Percentiles rank a stretch among this genome's conserved stretches.
Evolutionary conservation across 179 eudicot genomes (phyloP).

Genomic region (Vitellaria paradoxa): DNA sequence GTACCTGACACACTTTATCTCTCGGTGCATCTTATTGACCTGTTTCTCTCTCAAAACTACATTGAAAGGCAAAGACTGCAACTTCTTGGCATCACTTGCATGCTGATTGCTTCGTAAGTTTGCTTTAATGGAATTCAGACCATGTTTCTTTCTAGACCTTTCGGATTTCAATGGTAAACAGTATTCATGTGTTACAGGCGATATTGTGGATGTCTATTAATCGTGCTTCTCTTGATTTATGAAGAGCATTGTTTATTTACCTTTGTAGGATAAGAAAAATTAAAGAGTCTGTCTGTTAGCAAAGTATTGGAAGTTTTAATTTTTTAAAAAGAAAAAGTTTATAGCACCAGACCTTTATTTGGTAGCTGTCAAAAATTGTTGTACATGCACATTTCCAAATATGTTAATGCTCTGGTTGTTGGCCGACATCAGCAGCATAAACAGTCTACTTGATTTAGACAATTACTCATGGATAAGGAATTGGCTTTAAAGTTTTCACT

Average conservation of each 20-base stretch:
- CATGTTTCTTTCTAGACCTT: not conserved
- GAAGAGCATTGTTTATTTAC: not conserved
- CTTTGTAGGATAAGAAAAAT: not conserved
- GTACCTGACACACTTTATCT: conserved; percentile 83
- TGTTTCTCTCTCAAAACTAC: conserved; percentile 65
- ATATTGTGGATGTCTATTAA: not conserved
- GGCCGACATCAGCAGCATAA: too few species aligned
- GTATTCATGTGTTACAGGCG: not conserved
- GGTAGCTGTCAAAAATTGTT: too few species aligned
- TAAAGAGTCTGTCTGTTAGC: too few species aligned
- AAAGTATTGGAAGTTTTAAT: too few species aligned
- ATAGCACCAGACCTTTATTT: too few species aligned
- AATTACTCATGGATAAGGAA: too few species aligned
- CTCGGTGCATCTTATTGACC: conserved; percentile 68
- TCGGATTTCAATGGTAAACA: not conserved
- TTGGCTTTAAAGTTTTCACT: too few species aligned
- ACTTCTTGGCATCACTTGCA: conserved; percentile 84
- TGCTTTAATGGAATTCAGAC: not conserved
- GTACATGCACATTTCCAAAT: too few species aligned
- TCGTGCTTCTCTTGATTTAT: not conserved
- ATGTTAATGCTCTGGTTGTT: too few species aligned
- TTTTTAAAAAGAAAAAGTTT: too few species aligned
- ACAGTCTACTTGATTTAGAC: too few species aligned
- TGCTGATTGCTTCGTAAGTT: conserved; percentile 51
- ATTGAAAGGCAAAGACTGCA: conserved; percentile 74